Conservation (phyloP, 352 stramenopile species). For the Globisporangium barbulae region DNA sequence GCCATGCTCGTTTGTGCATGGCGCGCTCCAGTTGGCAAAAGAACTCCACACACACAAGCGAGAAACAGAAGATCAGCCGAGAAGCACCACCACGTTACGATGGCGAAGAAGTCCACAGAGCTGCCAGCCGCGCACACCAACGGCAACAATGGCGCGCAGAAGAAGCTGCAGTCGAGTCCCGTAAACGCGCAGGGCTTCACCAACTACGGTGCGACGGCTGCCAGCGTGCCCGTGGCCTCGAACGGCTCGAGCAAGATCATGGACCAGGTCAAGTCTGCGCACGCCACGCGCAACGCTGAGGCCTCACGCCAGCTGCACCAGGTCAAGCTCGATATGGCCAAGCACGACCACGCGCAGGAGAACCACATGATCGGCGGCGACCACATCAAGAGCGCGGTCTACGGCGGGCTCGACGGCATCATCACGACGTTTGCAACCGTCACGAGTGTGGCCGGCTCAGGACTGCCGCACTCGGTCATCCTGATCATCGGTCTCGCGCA, state of each 20-base stretch:
- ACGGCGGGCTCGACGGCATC: slow-evolving; percentile 95
- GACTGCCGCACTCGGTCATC: slow-evolving; percentile 86
- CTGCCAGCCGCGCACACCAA: slow-evolving; percentile 3
- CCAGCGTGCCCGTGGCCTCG: not conserved
- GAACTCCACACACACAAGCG: slow-evolving; percentile 8
- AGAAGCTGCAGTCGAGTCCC: slow-evolving; percentile 18
- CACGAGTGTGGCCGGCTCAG: slow-evolving; percentile 90
- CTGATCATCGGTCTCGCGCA: slow-evolving; percentile 95
- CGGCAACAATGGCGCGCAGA: slow-evolving; percentile 4
- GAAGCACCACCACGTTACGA: not conserved
- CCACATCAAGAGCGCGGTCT: slow-evolving; percentile 89
- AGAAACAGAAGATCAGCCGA: not conserved
- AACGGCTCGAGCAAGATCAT: slow-evolving; percentile 32
- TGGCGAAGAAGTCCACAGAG: slow-evolving; percentile 13
- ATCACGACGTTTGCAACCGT: slow-evolving; percentile 96
- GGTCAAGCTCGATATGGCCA: slow-evolving; percentile 58
- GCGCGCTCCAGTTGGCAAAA: slow-evolving; percentile 9
- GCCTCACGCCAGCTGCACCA: slow-evolving; percentile 63
- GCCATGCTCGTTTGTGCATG: not conserved
- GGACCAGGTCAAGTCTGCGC: slow-evolving; percentile 55
- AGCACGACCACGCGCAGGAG: slow-evolving; percentile 60
- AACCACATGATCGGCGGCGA: slow-evolving; percentile 69
- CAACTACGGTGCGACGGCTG: slow-evolving; percentile 41
- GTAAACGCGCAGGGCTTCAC: slow-evolving; percentile 21
- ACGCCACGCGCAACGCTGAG: slow-evolving; percentile 40